A percentile compares a stretch with the other conserved stretches of the same genome.
Evolutionary conservation across 2,329 filamentous ascomycete species (phyloP).

Genomic region (Alternaria atra): DNA sequence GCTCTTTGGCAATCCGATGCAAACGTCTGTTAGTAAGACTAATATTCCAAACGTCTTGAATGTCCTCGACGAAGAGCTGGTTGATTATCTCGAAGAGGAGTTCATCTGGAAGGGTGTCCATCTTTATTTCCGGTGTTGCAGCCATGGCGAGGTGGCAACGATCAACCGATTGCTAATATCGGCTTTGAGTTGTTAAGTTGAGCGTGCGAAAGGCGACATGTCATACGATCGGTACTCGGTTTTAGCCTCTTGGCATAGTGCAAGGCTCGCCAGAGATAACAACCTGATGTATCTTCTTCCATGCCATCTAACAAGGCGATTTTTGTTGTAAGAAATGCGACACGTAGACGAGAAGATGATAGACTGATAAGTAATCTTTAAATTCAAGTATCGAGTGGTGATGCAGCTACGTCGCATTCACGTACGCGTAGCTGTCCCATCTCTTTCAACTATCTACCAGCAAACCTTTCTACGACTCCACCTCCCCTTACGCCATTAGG

Average conservation of each 20-base stretch:
- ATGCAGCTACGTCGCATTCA: slow-evolving; percentile 18
- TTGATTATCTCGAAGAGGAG: slow-evolving; percentile 11
- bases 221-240: background rate
- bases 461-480: background rate
- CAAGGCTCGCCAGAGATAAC: background rate
- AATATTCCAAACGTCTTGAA: background rate
- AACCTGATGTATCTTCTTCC: background rate
- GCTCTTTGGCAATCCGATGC: slow-evolving; percentile 3
- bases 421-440: slow-evolving; percentile 19
- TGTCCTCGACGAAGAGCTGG: background rate
- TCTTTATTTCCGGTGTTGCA: background rate
- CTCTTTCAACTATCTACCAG: slow-evolving; percentile 15
- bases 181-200: background rate
- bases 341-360: background rate
- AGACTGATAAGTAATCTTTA: background rate
- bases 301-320: no score
- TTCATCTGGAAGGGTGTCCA: slow-evolving; percentile 14
- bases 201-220: background rate
- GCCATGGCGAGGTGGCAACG: background rate
- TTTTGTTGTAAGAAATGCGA: no score
- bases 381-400: slow-evolving; percentile 20
- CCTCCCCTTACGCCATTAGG: slow-evolving; percentile 17
- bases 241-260: background rate
- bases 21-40: slow-evolving; percentile 10
- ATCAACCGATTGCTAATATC: background rate